Evolutionary conservation across 73 alveolate genomes (phyloP), one percentile per base, ranked within the genome.

Genomic region (Stentor coeruleus): DNA sequence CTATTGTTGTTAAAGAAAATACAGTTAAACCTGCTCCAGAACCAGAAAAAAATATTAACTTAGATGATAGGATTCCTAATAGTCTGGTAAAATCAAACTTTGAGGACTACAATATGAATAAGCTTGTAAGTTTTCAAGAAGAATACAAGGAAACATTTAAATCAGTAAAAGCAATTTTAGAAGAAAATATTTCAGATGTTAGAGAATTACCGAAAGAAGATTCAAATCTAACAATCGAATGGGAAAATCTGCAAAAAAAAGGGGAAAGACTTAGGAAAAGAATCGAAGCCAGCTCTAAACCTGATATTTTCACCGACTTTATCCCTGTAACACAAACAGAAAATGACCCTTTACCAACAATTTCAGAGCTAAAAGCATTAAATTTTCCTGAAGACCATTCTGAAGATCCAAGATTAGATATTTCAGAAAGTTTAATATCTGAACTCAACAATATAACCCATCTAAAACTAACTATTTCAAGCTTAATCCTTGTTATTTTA

Each of bases 321-420:
- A n/a, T n/a, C n/a, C 37, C 79, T 28, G 79, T 66, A 33, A 37
- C 20, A 2, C 2, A 20, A 0, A 66, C 1, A 66, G 79, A 66
- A 1, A 31, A 33, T 1, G 36, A 15, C n/a, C n/a, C n/a, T 14
- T 28, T 66, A 28, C 79, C 79, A 11, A 66, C 49, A 28, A 31
- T 66, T 66, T 31, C n/a, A 20, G 79, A 66, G 37, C n/a, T 66
- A 66, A 31, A 66, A 66, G 79, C 79, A 26, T 11, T 66, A 15
- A 26, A 14, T 26, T 2, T 66, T 20, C 79, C 79, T 28, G n/a
- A n/a, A n/a, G n/a, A n/a, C n/a, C 40, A 66, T 28, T 14, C 39
- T 33, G 79, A 20, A 33, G 79, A 20, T 2, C n/a, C 11, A 20
- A 20, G 11, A 11, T 31, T 40, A 0, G 79, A 31, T 1, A 26